Evolutionary conservation across 352 stramenopile species (phyloP).

Genomic region (Pythium phragmitis): DNA sequence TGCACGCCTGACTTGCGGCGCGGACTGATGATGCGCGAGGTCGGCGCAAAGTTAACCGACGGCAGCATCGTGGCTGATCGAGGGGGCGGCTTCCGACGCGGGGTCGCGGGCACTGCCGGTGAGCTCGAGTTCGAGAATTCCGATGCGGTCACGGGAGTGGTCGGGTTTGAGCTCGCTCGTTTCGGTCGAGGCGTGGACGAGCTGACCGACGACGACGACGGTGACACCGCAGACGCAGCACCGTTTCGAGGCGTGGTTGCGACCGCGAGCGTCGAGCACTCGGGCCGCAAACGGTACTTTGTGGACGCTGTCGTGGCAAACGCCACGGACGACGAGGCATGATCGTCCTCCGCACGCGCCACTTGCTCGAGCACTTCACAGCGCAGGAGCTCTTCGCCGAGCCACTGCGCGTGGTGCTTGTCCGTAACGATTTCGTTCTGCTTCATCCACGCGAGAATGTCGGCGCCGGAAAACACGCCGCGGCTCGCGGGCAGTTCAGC

Average conservation of each 20-base stretch:
- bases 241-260: background rate
- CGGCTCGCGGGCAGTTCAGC: conserved; percentile 34
- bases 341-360: background rate
- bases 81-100: background rate
- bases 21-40: conserved; percentile 28
- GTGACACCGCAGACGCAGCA: background rate
- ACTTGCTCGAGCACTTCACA: conserved; percentile 50
- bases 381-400: conserved; percentile 68
- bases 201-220: conserved; percentile 1
- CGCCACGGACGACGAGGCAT: conserved; percentile 4
- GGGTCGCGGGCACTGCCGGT: background rate
- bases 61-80: conserved; percentile 11
- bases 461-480: conserved; percentile 58
- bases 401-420: conserved; percentile 65
- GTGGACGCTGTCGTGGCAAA: conserved; percentile 14
- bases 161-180: conserved; percentile 18
- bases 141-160: background rate
- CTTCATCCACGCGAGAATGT: conserved; percentile 75
- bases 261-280: conserved; percentile 1
- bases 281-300: conserved; percentile 18
- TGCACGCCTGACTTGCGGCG: conserved; percentile 23
- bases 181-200: conserved; percentile 17
- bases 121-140: background rate
- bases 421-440: conserved; percentile 77
- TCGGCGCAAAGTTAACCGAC: background rate